These are phyloP conservation scores for Kazachstania africana DNA, from an alignment of 805 yeast species.

Conservation along the genomic window DNA sequence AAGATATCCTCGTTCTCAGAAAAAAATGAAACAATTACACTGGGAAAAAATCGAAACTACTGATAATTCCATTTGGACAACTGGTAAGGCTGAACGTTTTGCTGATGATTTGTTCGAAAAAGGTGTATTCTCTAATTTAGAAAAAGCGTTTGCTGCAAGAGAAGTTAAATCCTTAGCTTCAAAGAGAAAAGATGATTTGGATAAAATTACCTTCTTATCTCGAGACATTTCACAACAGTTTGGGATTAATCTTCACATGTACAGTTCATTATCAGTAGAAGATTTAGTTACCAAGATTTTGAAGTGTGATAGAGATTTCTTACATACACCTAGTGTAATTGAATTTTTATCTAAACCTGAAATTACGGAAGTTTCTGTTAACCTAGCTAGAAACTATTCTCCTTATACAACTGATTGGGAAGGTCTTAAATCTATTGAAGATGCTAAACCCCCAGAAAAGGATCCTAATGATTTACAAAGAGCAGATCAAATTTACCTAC, in stretches of 20 bases:
- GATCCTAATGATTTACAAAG: constrained; percentile 71
- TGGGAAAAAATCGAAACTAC: constrained; percentile 90
- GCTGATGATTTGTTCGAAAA: constrained; percentile 55
- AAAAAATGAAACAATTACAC: constrained; percentile 84
- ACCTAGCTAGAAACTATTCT: constrained; percentile 55
- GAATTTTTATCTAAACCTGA: constrained; percentile 76
- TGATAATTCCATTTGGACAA: constrained; percentile 78
- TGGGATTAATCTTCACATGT: constrained; percentile 83
- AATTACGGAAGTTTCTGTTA: constrained; percentile 62
- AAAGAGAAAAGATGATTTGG: constrained; percentile 35
- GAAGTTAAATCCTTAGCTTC: constrained; percentile 42
- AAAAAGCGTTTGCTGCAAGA: constrained; percentile 77
- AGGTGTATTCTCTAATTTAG: constrained; percentile 79
- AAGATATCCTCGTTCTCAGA: constrained; percentile 53
- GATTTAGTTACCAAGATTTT: constrained; percentile 62
- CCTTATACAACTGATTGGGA: constrained; percentile 76
- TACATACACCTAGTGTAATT: constrained; percentile 59
- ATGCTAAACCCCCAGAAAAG: constrained; percentile 42
- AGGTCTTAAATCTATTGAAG: constrained; percentile 28
- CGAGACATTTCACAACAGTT: constrained; percentile 88
- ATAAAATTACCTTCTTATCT: constrained; percentile 58
- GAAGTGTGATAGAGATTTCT: constrained; percentile 60
- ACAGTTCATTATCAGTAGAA: constrained; percentile 47
- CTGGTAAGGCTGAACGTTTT: constrained; percentile 41
- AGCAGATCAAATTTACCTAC: constrained; percentile 76